Percentiles rank a stretch among this genome's conserved stretches.
Conservation (phyloP, 768 basidiomycete species). For the Mrakia frigida region DNA sequence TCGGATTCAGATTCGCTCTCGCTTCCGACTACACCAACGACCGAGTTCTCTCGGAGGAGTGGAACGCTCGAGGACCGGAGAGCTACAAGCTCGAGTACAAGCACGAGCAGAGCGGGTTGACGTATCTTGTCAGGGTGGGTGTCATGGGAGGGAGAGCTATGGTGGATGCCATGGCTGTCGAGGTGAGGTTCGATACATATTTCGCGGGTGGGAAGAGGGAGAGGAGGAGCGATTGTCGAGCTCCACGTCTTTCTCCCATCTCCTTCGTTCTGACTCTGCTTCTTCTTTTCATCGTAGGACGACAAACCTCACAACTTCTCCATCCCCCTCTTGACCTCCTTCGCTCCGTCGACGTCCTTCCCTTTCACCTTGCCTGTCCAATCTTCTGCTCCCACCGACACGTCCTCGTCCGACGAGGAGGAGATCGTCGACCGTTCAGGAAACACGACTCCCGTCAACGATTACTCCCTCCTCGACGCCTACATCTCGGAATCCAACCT, state of each 20-base stretch:
- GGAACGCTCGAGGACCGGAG: background rate
- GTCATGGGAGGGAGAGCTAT: background rate
- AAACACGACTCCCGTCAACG: background rate
- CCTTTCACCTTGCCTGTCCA: constrained; percentile 4
- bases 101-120: constrained; percentile 17
- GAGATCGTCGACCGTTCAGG: background rate
- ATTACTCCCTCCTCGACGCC: constrained; percentile 7
- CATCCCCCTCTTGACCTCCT: background rate
- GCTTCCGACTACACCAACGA: background rate
- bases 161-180: constrained; percentile 26
- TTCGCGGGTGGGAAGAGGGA: background rate
- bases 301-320: constrained; percentile 27
- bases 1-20: constrained; percentile 25
- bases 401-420: background rate
- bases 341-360: constrained; percentile 12
- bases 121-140: constrained; percentile 20
- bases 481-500: constrained; percentile 12
- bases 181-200: too few species aligned
- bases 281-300: background rate
- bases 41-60: background rate
- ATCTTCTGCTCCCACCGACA: background rate
- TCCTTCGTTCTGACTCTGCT: background rate
- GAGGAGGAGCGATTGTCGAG: too few species aligned
- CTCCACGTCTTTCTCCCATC: background rate
- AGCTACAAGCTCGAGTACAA: constrained; percentile 29